Conservation (phyloP, 2,329 filamentous ascomycete species). For the Albifimbria verrucaria region DNA sequence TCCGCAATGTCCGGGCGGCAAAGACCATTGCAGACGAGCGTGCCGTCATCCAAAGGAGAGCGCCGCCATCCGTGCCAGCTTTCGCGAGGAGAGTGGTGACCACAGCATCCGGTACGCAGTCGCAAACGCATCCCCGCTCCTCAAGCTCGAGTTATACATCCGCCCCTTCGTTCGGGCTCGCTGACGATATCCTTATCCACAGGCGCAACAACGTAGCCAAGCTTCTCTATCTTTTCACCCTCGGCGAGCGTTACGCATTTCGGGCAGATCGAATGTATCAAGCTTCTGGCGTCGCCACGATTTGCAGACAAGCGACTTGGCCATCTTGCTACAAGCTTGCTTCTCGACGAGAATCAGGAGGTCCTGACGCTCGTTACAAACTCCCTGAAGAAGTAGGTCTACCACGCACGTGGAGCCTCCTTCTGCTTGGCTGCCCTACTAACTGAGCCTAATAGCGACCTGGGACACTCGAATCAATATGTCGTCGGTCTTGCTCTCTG, state of each 20-base stretch:
- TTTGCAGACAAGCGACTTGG: constrained; percentile 97
- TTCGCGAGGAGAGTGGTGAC: constrained; percentile 93
- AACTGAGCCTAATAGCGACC: constrained; percentile 58
- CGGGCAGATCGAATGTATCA: constrained; percentile 98
- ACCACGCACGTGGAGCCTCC: background rate
- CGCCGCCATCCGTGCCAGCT: constrained; percentile 94
- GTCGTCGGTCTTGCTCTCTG: constrained; percentile 95
- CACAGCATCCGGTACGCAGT: constrained; percentile 75
- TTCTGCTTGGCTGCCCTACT: background rate
- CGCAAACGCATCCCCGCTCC: too few relatives aligned
- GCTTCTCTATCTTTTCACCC: constrained; percentile 94
- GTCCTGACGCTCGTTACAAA: constrained; percentile 96
- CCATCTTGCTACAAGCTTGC: constrained; percentile 91
- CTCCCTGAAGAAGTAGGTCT: constrained; percentile 85
- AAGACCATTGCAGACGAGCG: constrained; percentile 99
- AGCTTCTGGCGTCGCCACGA: constrained; percentile 90
- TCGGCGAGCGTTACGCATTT: constrained; percentile 98
- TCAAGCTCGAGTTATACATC: background rate
- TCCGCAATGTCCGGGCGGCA: constrained; percentile 95
- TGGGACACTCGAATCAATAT: constrained; percentile 97
- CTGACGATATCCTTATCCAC: background rate
- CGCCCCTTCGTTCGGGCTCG: background rate
- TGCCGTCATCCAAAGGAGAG: constrained; percentile 97
- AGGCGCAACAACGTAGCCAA: constrained; percentile 99
- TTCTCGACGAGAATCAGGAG: constrained; percentile 98